Evolutionary conservation across 257 asterid genomes (phyloP), one percentile per base, ranked within the genome.

Genomic region (Solanum sitiens): DNA sequence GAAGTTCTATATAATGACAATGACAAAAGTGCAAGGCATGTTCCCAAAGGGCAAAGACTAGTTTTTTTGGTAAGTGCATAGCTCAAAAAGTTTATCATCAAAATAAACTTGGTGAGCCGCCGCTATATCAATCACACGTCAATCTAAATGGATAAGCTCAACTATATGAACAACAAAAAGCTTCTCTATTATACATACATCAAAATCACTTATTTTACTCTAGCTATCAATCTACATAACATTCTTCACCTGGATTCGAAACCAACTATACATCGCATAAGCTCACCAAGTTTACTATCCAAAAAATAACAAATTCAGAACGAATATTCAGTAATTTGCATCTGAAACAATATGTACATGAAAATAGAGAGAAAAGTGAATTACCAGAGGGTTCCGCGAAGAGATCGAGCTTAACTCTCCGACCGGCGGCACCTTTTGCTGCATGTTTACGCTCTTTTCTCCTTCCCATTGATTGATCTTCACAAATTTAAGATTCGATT

Each of bases 331-430:
- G 50, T 20, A 37, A 74, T 37, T 37, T 74, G 47, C 47, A 74
- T 35, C 82, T 74, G 25, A 6, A 74, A 5, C 32, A 37, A 74
- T 20, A 11, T 37, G 82, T 21, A 37, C 50, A 37, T 74, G 82
- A 74, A 39, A 72, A 35, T 8, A 72, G 27, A 71, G 40, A 33
- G 9, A 30, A 30, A 18, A 18, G 23, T 73, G 80, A 44, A 27
- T 33, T 91, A 97, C 99, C 99, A 82, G 98, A 89, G 95, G 98
- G 99, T 92, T 97, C 99, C 96, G 96, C 96, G 74, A 91, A 94
- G 86, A 97, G 94, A 87, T 95, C 99, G 85, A 97, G 98, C 88
- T 95, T 97, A 72, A 97, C 98, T 92, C 99, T 91, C 44, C 99
- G 98, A 83, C 95, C 93, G 77, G 94, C 89, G 86, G 93, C 92